These are phyloP conservation scores for Sanghuangporus weigelae DNA, from an alignment of 1,284 basidiomycete genomes.

Conservation along the genomic window DNA sequence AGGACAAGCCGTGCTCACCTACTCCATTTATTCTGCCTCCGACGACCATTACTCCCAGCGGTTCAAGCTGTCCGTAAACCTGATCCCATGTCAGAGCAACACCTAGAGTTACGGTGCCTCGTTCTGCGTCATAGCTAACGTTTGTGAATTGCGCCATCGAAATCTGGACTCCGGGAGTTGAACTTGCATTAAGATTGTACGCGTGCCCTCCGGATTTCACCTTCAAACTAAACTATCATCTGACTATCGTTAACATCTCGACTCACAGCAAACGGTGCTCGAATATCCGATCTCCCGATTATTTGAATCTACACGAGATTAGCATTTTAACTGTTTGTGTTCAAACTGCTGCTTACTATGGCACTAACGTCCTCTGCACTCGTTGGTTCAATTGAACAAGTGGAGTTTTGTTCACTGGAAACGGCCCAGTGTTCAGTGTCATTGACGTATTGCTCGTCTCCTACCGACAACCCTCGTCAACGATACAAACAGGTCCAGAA, in stretches of 20 bases:
- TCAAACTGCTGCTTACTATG: slow-evolving; percentile 4
- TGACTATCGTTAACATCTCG: background rate
- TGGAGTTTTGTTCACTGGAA: slow-evolving; percentile 12
- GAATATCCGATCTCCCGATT: slow-evolving; percentile 11
- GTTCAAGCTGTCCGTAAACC: slow-evolving; percentile 21
- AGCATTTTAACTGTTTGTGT: background rate
- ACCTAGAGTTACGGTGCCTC: slow-evolving; percentile 17
- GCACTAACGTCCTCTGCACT: slow-evolving; percentile 5
- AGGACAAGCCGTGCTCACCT: slow-evolving; percentile 3
- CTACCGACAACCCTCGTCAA: background rate
- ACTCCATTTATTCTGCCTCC: slow-evolving; percentile 23
- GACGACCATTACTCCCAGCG: slow-evolving; percentile 20
- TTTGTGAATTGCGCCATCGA: slow-evolving; percentile 21
- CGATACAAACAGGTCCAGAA: background rate
- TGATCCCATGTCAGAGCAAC: slow-evolving; percentile 22
- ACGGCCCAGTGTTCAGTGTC: slow-evolving; percentile 14
- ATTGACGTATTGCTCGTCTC: slow-evolving; percentile 8
- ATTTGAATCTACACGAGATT: slow-evolving; percentile 2
- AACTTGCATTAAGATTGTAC: slow-evolving; percentile 22
- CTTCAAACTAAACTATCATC: background rate
- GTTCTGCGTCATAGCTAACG: slow-evolving; percentile 14
- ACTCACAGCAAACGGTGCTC: slow-evolving; percentile 18
- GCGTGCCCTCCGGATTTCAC: slow-evolving; percentile 24
- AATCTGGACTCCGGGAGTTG: slow-evolving; percentile 24
- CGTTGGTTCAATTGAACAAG: slow-evolving; percentile 15